Evolutionary conservation across 495 filamentous ascomycete genomes (phyloP).

Genomic region (Xylaria flabelliformis): DNA sequence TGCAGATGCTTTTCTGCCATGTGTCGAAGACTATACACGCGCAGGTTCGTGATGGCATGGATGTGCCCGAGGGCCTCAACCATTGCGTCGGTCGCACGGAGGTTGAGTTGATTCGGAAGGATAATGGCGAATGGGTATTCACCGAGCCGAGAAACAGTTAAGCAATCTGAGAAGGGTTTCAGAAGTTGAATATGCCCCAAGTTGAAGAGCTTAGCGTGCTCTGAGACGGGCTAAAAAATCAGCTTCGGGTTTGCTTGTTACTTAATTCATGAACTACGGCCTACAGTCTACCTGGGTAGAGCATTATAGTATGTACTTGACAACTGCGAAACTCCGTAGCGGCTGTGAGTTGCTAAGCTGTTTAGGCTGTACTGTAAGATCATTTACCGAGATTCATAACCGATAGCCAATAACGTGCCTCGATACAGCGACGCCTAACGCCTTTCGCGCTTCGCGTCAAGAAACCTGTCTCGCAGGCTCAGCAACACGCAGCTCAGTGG

Average conservation of each 20-base stretch:
- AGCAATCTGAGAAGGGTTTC: background rate
- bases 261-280: background rate
- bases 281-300: background rate
- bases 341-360: background rate
- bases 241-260: slow-evolving; percentile 1
- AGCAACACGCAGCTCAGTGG: background rate
- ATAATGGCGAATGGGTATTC: slow-evolving; percentile 46
- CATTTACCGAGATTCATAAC: slow-evolving; percentile 20
- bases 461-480: background rate
- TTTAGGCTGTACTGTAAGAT: slow-evolving; percentile 23
- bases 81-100: slow-evolving; percentile 37
- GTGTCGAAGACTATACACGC: slow-evolving; percentile 44
- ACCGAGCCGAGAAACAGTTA: slow-evolving; percentile 30
- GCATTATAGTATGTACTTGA: background rate
- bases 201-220: background rate
- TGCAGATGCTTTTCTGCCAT: slow-evolving; percentile 43
- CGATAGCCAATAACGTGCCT: slow-evolving; percentile 4
- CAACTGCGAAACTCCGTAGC: slow-evolving; percentile 5
- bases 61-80: slow-evolving; percentile 44
- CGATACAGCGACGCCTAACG: background rate
- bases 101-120: slow-evolving; percentile 41
- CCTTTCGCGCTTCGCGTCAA: slow-evolving; percentile 14
- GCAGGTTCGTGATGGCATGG: slow-evolving; percentile 43
- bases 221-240: background rate
- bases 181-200: background rate